These are phyloP conservation scores for Carex scoparia DNA, from an alignment of 176 grass and related monocot genomes.

Conservation along the genomic window DNA sequence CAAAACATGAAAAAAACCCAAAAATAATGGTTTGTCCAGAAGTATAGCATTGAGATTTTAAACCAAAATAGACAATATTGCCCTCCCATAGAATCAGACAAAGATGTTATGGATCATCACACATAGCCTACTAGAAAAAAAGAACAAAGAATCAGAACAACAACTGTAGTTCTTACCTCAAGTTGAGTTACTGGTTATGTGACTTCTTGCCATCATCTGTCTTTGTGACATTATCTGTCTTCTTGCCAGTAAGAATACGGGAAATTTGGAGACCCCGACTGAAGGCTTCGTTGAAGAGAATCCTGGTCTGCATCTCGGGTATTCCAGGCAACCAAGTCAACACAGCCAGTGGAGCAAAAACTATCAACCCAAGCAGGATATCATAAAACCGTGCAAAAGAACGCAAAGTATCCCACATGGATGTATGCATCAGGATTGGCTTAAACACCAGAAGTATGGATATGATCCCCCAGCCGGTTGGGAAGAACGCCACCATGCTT, in stretches of 20 bases:
- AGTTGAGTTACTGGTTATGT: conserved; percentile 14
- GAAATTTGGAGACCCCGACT: conserved; percentile 87
- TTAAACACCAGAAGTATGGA: conserved; percentile 89
- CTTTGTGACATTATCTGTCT: conserved; percentile 43
- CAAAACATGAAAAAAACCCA: not conserved
- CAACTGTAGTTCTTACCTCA: conserved; percentile 45
- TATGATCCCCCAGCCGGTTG: conserved; percentile 92
- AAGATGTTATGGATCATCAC: conserved; percentile 1
- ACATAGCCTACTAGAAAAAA: not conserved
- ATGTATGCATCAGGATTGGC: conserved; percentile 55
- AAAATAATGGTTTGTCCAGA: not conserved
- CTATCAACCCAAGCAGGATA: conserved; percentile 77
- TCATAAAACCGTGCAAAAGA: conserved; percentile 81
- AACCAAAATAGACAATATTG: not conserved
- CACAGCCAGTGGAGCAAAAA: conserved; percentile 81
- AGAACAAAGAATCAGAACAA: not conserved
- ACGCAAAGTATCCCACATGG: conserved; percentile 72
- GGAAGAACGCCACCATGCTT: conserved; percentile 80
- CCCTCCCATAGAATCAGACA: not conserved
- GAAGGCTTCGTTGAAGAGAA: conserved; percentile 94
- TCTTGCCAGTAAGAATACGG: conserved; percentile 83
- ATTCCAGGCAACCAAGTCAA: conserved; percentile 92
- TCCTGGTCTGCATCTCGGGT: conserved; percentile 97
- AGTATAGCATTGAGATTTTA: not conserved
- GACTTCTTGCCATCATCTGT: conserved; percentile 53